Percentiles rank a stretch among this genome's conserved stretches.
These are phyloP conservation scores for Yamadazyma dendronema DNA, from an alignment of 1,139 yeast genomes.

Conservation along the genomic window DNA sequence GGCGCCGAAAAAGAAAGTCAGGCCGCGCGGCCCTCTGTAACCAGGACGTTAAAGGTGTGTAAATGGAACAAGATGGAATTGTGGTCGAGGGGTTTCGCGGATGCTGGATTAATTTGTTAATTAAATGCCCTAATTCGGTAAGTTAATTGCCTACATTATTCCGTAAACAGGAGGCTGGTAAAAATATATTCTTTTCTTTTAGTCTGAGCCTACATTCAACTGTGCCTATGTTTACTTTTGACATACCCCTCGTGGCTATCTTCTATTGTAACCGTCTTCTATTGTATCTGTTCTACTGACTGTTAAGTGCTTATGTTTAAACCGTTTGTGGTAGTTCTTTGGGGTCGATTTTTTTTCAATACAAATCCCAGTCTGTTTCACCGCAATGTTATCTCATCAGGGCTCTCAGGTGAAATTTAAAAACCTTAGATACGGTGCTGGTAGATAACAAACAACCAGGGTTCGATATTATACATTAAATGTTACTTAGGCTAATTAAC, in stretches of 20 bases:
- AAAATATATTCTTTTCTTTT: neutral
- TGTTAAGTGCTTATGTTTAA: too few species aligned
- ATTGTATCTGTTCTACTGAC: too few species aligned
- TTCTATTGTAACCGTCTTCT: too few species aligned
- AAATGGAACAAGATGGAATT: neutral
- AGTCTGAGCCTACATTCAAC: too few species aligned
- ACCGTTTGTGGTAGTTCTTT: too few species aligned
- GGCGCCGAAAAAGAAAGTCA: neutral
- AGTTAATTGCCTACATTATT: slow-evolving; percentile 2
- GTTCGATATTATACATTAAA: neutral
- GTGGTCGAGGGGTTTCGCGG: slow-evolving; percentile 2
- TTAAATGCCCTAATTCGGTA: slow-evolving; percentile 9
- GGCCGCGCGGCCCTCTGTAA: slow-evolving; percentile 3
- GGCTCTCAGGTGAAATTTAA: too few species aligned
- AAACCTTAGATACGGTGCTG: too few species aligned
- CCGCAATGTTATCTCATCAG: neutral
- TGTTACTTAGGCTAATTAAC: slow-evolving; percentile 2
- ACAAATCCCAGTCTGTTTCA: neutral
- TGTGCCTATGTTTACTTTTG: too few species aligned
- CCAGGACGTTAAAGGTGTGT: too few species aligned
- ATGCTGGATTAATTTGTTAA: slow-evolving; percentile 7
- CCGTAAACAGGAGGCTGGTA: slow-evolving; percentile 2
- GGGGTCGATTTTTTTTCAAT: too few species aligned
- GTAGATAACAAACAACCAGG: too few species aligned
- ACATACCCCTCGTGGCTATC: too few species aligned